Conservation (phyloP, 495 filamentous ascomycete genomes). For the Niebla homalea region DNA sequence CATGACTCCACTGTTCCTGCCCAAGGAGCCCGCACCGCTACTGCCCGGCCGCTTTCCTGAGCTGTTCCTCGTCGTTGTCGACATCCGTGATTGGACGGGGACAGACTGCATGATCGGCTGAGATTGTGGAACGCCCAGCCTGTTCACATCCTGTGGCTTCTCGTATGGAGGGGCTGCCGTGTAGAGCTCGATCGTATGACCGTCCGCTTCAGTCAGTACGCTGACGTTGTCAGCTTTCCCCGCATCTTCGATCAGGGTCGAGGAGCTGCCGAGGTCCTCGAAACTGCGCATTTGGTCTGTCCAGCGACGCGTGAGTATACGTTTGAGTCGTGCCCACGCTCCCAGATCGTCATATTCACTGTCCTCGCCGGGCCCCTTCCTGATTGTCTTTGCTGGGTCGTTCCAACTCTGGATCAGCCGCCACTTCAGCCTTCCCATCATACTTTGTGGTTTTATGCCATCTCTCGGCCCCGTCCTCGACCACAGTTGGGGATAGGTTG, state of each 20-base stretch:
- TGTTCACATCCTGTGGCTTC: background rate
- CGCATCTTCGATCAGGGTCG: constrained; percentile 12
- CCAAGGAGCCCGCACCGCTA: constrained; percentile 6
- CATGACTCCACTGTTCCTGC: constrained; percentile 30
- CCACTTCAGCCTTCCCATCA: constrained; percentile 30
- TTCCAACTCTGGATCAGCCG: constrained; percentile 33
- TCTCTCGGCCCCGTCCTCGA: constrained; percentile 32
- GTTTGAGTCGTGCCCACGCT: constrained; percentile 30
- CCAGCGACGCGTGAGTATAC: constrained; percentile 30
- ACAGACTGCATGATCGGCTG: constrained; percentile 2
- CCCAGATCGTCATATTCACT: constrained; percentile 27
- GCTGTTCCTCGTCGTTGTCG: too few species aligned
- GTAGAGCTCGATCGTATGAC: constrained; percentile 7
- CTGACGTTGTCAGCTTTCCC: background rate
- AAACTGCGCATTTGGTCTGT: constrained; percentile 21
- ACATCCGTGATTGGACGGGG: background rate
- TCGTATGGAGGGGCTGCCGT: constrained; percentile 2
- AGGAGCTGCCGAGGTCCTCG: constrained; percentile 3
- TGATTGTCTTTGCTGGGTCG: constrained; percentile 22
- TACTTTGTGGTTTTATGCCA: constrained; percentile 24
- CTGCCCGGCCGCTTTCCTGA: constrained; percentile 7
- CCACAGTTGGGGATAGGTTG: constrained; percentile 34
- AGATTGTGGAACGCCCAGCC: constrained; percentile 2
- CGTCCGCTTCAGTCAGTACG: constrained; percentile 4
- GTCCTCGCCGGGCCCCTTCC: constrained; percentile 15